Evolutionary conservation across 106 monocot species (phyloP).

Genomic region (Iris macrosiphon): DNA sequence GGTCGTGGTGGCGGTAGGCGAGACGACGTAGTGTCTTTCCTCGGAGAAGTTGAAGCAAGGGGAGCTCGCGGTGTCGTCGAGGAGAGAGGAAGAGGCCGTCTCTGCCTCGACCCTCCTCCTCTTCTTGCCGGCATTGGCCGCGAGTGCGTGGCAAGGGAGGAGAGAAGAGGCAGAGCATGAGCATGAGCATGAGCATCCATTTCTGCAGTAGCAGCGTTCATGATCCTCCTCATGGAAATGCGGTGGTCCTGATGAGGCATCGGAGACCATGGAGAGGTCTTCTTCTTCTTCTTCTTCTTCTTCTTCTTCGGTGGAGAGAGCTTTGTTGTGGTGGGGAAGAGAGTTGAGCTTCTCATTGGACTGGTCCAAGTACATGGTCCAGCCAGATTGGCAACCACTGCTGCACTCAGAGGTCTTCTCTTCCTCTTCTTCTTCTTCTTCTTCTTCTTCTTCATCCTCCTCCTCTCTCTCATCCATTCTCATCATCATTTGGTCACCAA

Average conservation of each 20-base stretch:
- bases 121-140: conserved; percentile 28
- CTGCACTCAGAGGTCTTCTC: conserved; percentile 47
- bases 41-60: conserved; percentile 43
- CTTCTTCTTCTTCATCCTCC: conserved; percentile 20
- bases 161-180: neutral
- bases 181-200: conserved; percentile 1
- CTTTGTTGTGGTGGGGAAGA: neutral
- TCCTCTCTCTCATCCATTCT: conserved; percentile 21
- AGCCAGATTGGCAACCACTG: conserved; percentile 87
- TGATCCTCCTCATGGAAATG: conserved; percentile 31
- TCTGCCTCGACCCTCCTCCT: conserved; percentile 29
- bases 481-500: neutral
- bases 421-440: conserved; percentile 12
- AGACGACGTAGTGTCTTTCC: conserved; percentile 8
- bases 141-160: neutral
- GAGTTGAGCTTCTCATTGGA: conserved; percentile 9
- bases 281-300: conserved; percentile 58
- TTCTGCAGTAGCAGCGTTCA: conserved; percentile 4
- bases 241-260: conserved; percentile 94
- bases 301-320: conserved; percentile 13
- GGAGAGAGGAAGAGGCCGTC: conserved; percentile 9
- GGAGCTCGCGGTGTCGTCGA: conserved; percentile 93
- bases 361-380: conserved; percentile 80
- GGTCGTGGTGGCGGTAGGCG: neutral
- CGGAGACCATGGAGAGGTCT: conserved; percentile 88